phyloP scores from a whole-genome alignment of 192 early-diverging fungal genomes.

The Coemansia sp. region DNA sequence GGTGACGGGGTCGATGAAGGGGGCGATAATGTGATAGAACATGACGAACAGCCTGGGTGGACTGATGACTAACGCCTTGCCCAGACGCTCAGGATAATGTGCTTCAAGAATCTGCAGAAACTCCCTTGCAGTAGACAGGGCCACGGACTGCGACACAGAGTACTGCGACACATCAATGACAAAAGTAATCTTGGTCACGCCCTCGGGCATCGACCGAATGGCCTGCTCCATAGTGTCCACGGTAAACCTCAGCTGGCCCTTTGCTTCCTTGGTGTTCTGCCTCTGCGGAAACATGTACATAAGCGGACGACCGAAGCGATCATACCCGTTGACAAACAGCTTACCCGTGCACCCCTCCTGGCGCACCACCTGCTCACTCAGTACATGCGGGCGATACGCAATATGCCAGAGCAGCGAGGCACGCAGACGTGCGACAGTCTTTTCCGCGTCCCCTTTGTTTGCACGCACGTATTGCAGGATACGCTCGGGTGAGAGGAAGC shows the following conservation, averaged over 20 bases:
- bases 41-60: constrained; percentile 82
- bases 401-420: constrained; percentile 74
- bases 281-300: constrained; percentile 69
- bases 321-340: constrained; percentile 76
- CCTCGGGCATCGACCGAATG: constrained; percentile 61
- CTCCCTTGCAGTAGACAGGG: constrained; percentile 67
- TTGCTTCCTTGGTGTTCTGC: constrained; percentile 72
- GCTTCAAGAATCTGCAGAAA: constrained; percentile 74
- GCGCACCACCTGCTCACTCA: constrained; percentile 66
- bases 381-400: constrained; percentile 63
- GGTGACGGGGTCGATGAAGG: constrained; percentile 90
- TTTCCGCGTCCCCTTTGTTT: constrained; percentile 60
- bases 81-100: constrained; percentile 86
- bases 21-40: constrained; percentile 78
- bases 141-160: constrained; percentile 60
- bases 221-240: constrained; percentile 80
- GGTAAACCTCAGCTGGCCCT: constrained; percentile 68
- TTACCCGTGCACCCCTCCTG: constrained; percentile 76
- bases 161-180: constrained; percentile 78
- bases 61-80: constrained; percentile 64
- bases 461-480: constrained; percentile 67
- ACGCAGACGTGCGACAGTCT: constrained; percentile 60
- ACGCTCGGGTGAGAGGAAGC: constrained; percentile 37
- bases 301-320: constrained; percentile 65
- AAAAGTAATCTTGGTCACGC: constrained; percentile 70